Percentiles rank a stretch among this genome's conserved stretches.
These are phyloP conservation scores for Dipsacomyces acuminosporus DNA, from an alignment of 371 early-diverging fungal genomes.

Conservation along the genomic window DNA sequence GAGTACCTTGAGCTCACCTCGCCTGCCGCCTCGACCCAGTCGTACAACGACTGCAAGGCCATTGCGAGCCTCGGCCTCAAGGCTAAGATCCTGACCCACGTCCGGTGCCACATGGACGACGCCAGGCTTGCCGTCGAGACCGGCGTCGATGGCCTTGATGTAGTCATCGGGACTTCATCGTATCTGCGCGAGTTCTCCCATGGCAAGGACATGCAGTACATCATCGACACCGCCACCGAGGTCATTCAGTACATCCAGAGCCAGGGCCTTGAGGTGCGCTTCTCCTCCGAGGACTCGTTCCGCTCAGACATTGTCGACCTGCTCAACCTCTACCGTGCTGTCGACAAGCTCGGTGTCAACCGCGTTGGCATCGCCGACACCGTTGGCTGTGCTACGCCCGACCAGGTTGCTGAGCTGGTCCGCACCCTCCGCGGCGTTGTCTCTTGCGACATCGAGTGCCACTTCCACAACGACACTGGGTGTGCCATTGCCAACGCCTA, in stretches of 20 bases:
- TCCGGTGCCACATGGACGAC: slow-evolving; percentile 97
- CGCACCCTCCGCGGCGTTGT: slow-evolving; percentile 90
- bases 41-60: slow-evolving; percentile 80
- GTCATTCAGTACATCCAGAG: slow-evolving; percentile 91
- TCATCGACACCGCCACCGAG: slow-evolving; percentile 87
- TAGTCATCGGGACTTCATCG: slow-evolving; percentile 94
- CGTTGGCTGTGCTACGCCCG: slow-evolving; percentile 95
- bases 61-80: slow-evolving; percentile 89
- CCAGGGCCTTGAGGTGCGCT: slow-evolving; percentile 93
- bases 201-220: slow-evolving; percentile 96
- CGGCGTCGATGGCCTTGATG: slow-evolving; percentile 92
- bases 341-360: slow-evolving; percentile 93
- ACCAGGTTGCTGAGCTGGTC: slow-evolving; percentile 95
- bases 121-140: slow-evolving; percentile 91
- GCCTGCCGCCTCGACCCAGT: slow-evolving; percentile 94
- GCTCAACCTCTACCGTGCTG: slow-evolving; percentile 85
- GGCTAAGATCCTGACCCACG: slow-evolving; percentile 95
- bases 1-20: slow-evolving; percentile 95
- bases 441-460: slow-evolving; percentile 95
- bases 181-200: slow-evolving; percentile 93
- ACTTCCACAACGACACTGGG: slow-evolving; percentile 98
- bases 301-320: slow-evolving; percentile 92
- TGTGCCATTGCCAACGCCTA: slow-evolving; percentile 97
- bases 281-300: slow-evolving; percentile 97
- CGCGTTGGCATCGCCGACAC: slow-evolving; percentile 98